Base-by-base conservation (phyloP, 352 stramenopile species). In the Phytopythium vexans region DNA sequence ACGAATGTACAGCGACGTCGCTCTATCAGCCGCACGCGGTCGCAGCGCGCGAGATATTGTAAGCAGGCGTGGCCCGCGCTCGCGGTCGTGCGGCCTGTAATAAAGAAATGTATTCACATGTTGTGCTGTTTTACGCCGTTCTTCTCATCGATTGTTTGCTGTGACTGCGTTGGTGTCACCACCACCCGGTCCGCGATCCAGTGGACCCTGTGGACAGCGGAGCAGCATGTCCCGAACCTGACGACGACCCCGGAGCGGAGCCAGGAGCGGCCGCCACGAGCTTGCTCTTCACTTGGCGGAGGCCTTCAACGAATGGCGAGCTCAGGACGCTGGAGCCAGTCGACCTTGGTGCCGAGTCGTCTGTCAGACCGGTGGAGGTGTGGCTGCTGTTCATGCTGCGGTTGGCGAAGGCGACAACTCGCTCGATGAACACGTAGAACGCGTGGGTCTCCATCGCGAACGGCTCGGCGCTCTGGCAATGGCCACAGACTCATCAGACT, bases 391-490 rank as follows among this genome's bases (percentile, higher is more conserved):
- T 54, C 12, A 38, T 57, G 12, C 31, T 57, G 48, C 49, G 66
- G 56, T 83, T 86, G 3, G 76, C 72, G 47, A 88, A 88, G 14
- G 71, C 56, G 10, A 89, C 41, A 2, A 82, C 74, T 34, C 77
- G 79, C 41, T 88, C 77, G 31, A 92, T 62, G 39, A 92, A 92
- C 11, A 62, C 57, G 62, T 75, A 68, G 41, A 90, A 86, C 6
- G 60, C 56, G 12, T 54, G 60, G 33, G 64, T 59, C 15, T 92
- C 82, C 34, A 92, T 59, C 14, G 58, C 41, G 36, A 82, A 75
- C 2, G 74, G 74, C 36, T 86, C 62, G 0, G 75, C 75, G 54
- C 77, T 88, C 82, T 92, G 15, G 6, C 49, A 54, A 31, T 15
- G 39, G 41, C n/a, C 41, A 37, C 27, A 60, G 38, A 8, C 6